A percentile compares a stretch with the other conserved stretches of the same genome.
phyloP scores from a whole-genome alignment of 2,329 filamentous ascomycete species.

The Trichoderma sp. region DNA sequence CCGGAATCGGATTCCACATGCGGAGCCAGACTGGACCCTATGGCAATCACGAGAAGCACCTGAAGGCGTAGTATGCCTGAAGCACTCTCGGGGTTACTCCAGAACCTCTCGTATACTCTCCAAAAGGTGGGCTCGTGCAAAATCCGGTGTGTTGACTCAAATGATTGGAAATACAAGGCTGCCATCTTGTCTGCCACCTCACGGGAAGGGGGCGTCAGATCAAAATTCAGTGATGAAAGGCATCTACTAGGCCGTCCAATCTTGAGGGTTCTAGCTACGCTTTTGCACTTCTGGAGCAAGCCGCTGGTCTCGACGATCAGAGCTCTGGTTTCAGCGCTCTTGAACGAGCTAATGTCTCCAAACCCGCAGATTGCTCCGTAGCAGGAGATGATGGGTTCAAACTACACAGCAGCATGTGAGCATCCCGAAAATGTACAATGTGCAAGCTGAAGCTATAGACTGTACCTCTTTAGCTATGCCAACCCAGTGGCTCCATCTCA shows the following conservation, averaged over 20 bases:
- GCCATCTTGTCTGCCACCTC: constrained; percentile 52
- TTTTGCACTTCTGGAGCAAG: constrained; percentile 32
- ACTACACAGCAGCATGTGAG: neutral
- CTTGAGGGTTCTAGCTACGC: constrained; percentile 37
- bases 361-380: neutral
- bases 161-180: constrained; percentile 53
- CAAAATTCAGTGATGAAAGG: neutral
- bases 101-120: neutral
- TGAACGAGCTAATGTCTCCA: neutral
- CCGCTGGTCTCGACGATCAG: constrained; percentile 25
- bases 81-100: neutral
- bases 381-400: neutral
- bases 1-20: constrained; percentile 47
- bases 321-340: neutral
- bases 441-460: neutral
- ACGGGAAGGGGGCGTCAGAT: constrained; percentile 28
- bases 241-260: neutral
- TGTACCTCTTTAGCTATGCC: neutral
- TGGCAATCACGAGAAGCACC: constrained; percentile 40
- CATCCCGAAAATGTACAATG: neutral
- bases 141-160: constrained; percentile 58
- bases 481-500: neutral
- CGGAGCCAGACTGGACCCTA: constrained; percentile 32
- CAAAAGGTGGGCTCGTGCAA: constrained; percentile 47
- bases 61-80: constrained; percentile 45